These are phyloP conservation scores for Sphaerosporella brunnea DNA, from an alignment of 495 filamentous ascomycete genomes.

Conservation along the genomic window DNA sequence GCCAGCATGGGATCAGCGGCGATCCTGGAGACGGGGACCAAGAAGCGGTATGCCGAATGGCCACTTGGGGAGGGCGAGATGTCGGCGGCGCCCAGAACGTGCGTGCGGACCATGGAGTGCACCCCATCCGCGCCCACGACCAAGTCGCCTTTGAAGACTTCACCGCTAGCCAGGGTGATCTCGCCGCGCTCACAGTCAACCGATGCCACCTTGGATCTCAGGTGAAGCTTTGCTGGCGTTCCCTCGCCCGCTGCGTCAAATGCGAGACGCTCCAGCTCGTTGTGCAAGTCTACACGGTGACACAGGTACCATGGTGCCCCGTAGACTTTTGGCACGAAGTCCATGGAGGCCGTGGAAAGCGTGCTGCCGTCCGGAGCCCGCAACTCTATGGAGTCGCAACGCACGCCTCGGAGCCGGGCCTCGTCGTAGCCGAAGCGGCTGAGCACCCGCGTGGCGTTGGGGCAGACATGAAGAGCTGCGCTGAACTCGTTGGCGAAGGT, in stretches of 20 bases:
- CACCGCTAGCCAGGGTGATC: slow-evolving; percentile 30
- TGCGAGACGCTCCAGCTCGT: slow-evolving; percentile 32
- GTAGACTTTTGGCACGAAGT: slow-evolving; percentile 9
- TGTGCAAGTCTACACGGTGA: slow-evolving; percentile 35
- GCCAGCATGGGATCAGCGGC: slow-evolving; percentile 33
- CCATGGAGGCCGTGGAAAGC: neutral
- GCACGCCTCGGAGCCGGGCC: slow-evolving; percentile 27
- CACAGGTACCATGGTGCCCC: slow-evolving; percentile 33
- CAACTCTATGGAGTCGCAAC: slow-evolving; percentile 12
- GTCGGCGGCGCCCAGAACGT: neutral
- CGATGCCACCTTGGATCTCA: slow-evolving; percentile 30
- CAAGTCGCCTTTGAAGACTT: slow-evolving; percentile 26
- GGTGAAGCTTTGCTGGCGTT: slow-evolving; percentile 30
- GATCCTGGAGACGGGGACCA: slow-evolving; percentile 32
- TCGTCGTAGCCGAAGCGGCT: slow-evolving; percentile 30
- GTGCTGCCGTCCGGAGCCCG: neutral
- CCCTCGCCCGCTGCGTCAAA: slow-evolving; percentile 27
- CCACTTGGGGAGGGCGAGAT: slow-evolving; percentile 31
- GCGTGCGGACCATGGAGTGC: slow-evolving; percentile 7
- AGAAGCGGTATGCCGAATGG: slow-evolving; percentile 44
- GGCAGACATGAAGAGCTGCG: slow-evolving; percentile 37
- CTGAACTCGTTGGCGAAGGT: slow-evolving; percentile 37
- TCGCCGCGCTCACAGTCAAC: slow-evolving; percentile 31
- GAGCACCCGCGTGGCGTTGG: slow-evolving; percentile 38
- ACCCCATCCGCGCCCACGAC: slow-evolving; percentile 32